Percentiles rank a stretch among this genome's conserved stretches.
Conservation (phyloP, 495 filamentous ascomycete genomes). For the Saxophila tyrrhenica region DNA sequence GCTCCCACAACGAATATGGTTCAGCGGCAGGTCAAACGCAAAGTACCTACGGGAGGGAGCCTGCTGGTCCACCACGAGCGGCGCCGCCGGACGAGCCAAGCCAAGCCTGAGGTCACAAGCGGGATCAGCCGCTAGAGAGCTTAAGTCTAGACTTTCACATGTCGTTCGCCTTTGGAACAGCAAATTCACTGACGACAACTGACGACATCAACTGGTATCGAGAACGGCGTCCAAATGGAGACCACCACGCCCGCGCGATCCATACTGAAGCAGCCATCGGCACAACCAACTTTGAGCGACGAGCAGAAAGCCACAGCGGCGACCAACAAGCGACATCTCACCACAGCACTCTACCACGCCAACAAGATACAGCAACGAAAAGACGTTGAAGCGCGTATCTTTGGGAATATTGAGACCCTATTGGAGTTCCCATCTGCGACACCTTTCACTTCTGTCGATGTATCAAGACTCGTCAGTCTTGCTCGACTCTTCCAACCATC, state of each 20-base stretch:
- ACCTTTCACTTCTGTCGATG: conserved; percentile 49
- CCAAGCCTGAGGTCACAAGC: too few species aligned
- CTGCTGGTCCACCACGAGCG: too few species aligned
- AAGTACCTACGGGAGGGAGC: too few species aligned
- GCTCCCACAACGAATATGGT: too few species aligned
- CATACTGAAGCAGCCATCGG: conserved; percentile 43
- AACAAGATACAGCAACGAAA: conserved; percentile 66
- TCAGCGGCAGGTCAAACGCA: too few species aligned
- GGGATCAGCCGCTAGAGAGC: too few species aligned
- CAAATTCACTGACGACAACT: too few species aligned
- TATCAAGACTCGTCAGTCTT: conserved; percentile 41
- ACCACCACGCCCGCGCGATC: conserved; percentile 13
- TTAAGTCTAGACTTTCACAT: too few species aligned
- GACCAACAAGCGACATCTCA: conserved; percentile 41
- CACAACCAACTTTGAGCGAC: conserved; percentile 25
- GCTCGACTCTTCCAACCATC: conserved; percentile 63
- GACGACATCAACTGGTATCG: too few species aligned
- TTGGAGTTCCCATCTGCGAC: conserved; percentile 44
- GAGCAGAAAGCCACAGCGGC: conserved; percentile 14
- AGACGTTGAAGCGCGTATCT: conserved; percentile 56
- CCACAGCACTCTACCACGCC: conserved; percentile 68
- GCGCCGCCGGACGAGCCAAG: too few species aligned
- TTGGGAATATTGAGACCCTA: conserved; percentile 58
- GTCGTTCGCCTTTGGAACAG: too few species aligned
- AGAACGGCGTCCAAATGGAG: conserved; percentile 5